Evolutionary conservation across 2,329 filamentous ascomycete species (phyloP), one percentile per base, ranked within the genome.

Genomic region (Dothistroma pini): DNA sequence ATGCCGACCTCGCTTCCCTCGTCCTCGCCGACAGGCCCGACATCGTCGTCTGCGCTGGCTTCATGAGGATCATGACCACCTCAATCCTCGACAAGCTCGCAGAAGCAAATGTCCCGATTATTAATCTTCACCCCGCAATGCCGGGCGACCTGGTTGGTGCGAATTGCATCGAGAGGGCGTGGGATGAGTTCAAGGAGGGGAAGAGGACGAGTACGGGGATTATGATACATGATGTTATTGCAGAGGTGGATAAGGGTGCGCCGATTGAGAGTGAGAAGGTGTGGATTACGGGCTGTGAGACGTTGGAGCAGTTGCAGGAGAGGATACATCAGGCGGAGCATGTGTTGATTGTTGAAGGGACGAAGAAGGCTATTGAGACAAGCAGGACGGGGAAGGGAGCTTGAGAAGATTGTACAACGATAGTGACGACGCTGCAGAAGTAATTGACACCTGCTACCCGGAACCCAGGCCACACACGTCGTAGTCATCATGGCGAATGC

Each of bases 181-280:
- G 86, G 76, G 81, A 84, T 52, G 91, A 90, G 60, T 92, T 89
- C 72, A 76, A 86, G 72, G 83, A 83, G 65, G 83, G 91, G 10
- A 84, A 87, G 69, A 82, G 89, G 66, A 83, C 83, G 66, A 83
- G 82, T 66, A 92, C 85, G 0, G 92, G 93, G 0, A 87, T 96
- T 57, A 96, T 96, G 93, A 86, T 91, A 16, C 92, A 96, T 77
- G 88, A 93, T 75, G 91, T 96, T 16, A 81, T 82, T 69, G 72
- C 72, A 9, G 86, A 93, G 74, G 91, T 96, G 58, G 92, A 96
- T 77, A 84, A 88, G 70, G 92, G 92, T 2, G 80, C 84, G 65
- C 87, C 90, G 10, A 88, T 96, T 68, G 71, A 93, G 63, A 83
- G 87, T 1, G 75, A 81, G 65, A 88, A 93, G 75, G 84, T 96